Evolutionary conservation across 768 basidiomycete species (phyloP).

Genomic region (Lentinula raphanica): DNA sequence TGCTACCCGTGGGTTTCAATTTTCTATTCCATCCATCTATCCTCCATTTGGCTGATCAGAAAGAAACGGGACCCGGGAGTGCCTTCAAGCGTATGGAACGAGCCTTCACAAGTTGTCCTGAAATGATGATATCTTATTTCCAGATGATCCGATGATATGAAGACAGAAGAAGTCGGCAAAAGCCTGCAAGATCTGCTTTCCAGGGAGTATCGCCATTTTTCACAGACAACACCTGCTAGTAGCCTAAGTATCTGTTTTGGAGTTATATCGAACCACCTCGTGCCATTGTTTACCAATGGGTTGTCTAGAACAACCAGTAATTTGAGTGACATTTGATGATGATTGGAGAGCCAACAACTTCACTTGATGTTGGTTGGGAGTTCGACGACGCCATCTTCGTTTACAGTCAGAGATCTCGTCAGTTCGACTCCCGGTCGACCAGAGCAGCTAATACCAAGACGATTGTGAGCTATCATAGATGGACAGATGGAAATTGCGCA

Average conservation of each 20-base stretch:
- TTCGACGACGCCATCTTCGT: slow-evolving; percentile 46
- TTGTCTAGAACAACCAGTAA: slow-evolving; percentile 15
- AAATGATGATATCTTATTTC: too few species aligned
- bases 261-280: slow-evolving; percentile 15
- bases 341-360: slow-evolving; percentile 10
- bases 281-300: slow-evolving; percentile 28
- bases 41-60: too few species aligned
- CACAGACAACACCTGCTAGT: neutral
- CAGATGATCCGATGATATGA: too few species aligned
- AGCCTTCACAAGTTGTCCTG: neutral
- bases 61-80: too few species aligned
- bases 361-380: slow-evolving; percentile 41
- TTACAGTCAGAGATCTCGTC: slow-evolving; percentile 49
- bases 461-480: neutral
- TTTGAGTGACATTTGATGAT: neutral
- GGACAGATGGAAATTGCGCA: slow-evolving; percentile 27
- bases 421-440: slow-evolving; percentile 65
- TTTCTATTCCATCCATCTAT: too few species aligned
- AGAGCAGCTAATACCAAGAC: slow-evolving; percentile 47
- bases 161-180: too few species aligned
- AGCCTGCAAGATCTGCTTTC: too few species aligned
- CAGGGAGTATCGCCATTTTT: too few species aligned
- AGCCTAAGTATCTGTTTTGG: neutral
- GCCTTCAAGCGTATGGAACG: neutral
- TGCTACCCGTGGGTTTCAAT: too few species aligned